Base-by-base conservation (phyloP, 768 basidiomycete genomes). In the Harrya chromipes region DNA sequence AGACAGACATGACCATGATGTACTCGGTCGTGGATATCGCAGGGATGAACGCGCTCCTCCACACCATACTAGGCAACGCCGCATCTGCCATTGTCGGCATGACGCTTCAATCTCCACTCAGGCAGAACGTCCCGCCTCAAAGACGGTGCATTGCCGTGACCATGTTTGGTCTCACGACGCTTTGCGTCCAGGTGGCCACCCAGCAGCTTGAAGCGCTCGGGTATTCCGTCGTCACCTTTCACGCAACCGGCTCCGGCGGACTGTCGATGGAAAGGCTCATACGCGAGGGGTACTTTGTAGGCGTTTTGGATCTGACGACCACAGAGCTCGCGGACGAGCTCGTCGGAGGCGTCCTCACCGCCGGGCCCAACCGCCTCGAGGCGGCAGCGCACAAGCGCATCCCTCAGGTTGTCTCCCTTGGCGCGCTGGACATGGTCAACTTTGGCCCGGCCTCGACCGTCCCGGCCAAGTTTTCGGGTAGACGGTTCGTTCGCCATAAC, bases 341-440 rank as follows among this genome's bases (percentile, higher is more conserved):
- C 23, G 56, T 67, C 35, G 66, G 68, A 4, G 66, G 61, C 16
- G 57, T 64, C 0, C 56, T 70, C 12, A 52, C 45, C 16, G 65
- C 67, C 2, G 67, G 64, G 6, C 50, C 68, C 6, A 26, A 50
- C 19, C 61, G 61, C 39, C 68, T 67, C 27, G 56, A 61, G 37
- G 64, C 66, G 10, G 62, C 62, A 12, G 47, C 47, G 17, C 47
- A 43, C 31, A 50, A 16, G 36, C 35, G 36, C 41, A 48, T 66
- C 10, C 64, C 68, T 6, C 64, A 66, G 34, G 65, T 70, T 4
- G 56, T 67, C 24, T 70, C 65, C 0, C 43, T 68, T 4, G 66
- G 67, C 6, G 69, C 66, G 9, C 51, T 69, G 12, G 69, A 68
- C 44, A 55, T 70, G 57, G 67, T 67, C 35, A 70, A 70, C 42